phyloP scores from a whole-genome alignment of 305 asterid genomes.

The Plantago lanceolata region DNA sequence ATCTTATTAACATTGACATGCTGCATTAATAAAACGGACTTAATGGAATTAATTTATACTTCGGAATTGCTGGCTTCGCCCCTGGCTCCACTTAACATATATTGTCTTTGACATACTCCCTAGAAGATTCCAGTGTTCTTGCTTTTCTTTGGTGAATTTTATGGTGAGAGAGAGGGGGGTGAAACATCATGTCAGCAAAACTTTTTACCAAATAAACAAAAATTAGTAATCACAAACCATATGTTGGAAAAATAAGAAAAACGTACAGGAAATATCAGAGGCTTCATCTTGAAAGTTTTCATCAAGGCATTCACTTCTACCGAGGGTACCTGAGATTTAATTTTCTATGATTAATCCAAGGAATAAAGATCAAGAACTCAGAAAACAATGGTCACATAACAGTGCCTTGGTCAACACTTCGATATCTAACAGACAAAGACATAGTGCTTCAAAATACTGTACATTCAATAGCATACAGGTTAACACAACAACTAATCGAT shows the following conservation, averaged over 20 bases:
- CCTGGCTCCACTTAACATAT: not conserved
- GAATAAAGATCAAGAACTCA: slow-evolving; percentile 1
- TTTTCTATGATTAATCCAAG: slow-evolving; percentile 13
- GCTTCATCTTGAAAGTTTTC: slow-evolving; percentile 97
- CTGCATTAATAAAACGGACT: too few relatives aligned
- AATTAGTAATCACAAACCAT: slow-evolving; percentile 16
- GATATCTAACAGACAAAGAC: not conserved
- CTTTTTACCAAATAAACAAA: slow-evolving; percentile 10
- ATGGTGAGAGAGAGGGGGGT: slow-evolving; percentile 14
- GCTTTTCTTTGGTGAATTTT: slow-evolving; percentile 13
- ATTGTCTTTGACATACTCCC: slow-evolving; percentile 8
- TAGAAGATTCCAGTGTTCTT: slow-evolving; percentile 3
- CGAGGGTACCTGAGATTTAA: slow-evolving; percentile 79
- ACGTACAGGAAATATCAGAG: slow-evolving; percentile 85
- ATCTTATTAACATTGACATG: too few relatives aligned
- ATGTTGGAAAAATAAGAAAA: slow-evolving; percentile 22
- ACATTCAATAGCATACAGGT: not conserved
- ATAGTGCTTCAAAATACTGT: not conserved
- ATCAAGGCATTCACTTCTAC: slow-evolving; percentile 96
- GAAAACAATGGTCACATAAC: not conserved
- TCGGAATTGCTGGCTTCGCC: too few relatives aligned
- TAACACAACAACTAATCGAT: not conserved
- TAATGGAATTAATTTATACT: too few relatives aligned
- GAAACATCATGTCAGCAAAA: slow-evolving; percentile 9
- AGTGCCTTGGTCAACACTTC: slow-evolving; percentile 14